Conservation (phyloP, 495 filamentous ascomycete genomes). For the Trypethelium eluteriae region DNA sequence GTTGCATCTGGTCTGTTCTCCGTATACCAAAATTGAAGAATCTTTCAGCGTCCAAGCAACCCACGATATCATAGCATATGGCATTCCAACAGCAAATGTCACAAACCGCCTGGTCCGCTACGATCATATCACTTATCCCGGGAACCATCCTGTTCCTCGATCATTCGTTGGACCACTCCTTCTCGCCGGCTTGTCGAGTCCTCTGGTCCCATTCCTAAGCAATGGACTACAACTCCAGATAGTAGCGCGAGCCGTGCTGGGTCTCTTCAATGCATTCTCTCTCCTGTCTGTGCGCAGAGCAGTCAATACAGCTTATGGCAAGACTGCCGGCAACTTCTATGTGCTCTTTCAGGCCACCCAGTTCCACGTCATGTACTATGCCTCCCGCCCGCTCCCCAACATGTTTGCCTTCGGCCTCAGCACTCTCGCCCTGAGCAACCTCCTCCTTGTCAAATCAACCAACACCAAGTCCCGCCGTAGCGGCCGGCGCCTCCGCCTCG, state of each 20-base stretch:
- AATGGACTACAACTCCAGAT: conserved; percentile 45
- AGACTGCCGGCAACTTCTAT: conserved; percentile 69
- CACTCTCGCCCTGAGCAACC: conserved; percentile 56
- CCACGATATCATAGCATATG: conserved; percentile 80
- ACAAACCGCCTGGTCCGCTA: conserved; percentile 52
- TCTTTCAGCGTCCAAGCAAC: conserved; percentile 95
- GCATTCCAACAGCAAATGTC: conserved; percentile 55
- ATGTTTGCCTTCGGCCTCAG: conserved; percentile 89
- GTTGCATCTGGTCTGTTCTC: conserved; percentile 67
- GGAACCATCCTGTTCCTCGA: conserved; percentile 64
- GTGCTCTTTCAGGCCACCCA: conserved; percentile 72
- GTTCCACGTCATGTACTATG: conserved; percentile 92
- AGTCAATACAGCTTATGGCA: conserved; percentile 62
- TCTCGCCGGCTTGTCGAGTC: conserved; percentile 61
- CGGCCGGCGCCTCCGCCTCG: conserved; percentile 33
- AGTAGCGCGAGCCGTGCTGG: conserved; percentile 67
- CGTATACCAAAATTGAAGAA: conserved; percentile 98
- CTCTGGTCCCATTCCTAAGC: conserved; percentile 40
- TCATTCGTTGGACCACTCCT: conserved; percentile 76
- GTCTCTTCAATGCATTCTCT: conserved; percentile 64
- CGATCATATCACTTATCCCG: conserved; percentile 89
- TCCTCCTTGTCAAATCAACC: conserved; percentile 49
- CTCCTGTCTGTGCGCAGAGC: conserved; percentile 57
- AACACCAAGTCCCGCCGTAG: conserved; percentile 26
- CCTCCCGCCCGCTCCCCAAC: conserved; percentile 85